Evolutionary conservation across 805 yeast species (phyloP), one percentile per base, ranked within the genome.

Genomic region (Candida fluviatilis): DNA sequence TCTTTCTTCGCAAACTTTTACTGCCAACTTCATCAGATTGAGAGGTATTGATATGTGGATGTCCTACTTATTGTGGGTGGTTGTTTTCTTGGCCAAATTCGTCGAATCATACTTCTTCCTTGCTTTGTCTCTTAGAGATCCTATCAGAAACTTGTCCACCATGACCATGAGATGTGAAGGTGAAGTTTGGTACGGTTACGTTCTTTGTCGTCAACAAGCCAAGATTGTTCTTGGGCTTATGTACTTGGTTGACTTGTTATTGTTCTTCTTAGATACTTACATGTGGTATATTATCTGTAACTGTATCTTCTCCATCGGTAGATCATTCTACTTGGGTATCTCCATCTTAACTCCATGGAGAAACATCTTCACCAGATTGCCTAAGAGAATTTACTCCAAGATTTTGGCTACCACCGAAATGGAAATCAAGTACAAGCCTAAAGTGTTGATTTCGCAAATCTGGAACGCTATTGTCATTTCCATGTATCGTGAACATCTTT

Each of bases 331-430:
- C 76, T 77, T 95, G 66, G 99, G 99, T 84, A 90, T 93, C 55
- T 93, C 99, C 33, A 91, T 93, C 50, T 80, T 90, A 75, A 93
- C 99, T 30, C 99, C 99, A 46, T 93, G 99, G 99, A 87, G 98
- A 80, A 93, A 95, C 64, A 90, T 93, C 53, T 93, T 91, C 75
- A 82, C 96, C 38, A 83, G 99, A 68, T 73, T 93, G 62, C 99
- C 99, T 62, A 93, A 93, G 82, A 88, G 99, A 81, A 88, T 93
- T 51, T 95, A 93, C 75, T 88, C 97, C 40, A 93, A 93, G 79
- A 83, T 93, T 50, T 78, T 93, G 68, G 98, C 98, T 34, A 93
- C 99, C 26, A 86, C 96, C 50, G 98, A 93, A 64, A 91, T 95
- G 99, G 98, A 93, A 72, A 88, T 91, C 61, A 91, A 93, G 73